Base-by-base conservation (phyloP, 176 grass and related monocot species). In the Elymus sibiricus region DNA sequence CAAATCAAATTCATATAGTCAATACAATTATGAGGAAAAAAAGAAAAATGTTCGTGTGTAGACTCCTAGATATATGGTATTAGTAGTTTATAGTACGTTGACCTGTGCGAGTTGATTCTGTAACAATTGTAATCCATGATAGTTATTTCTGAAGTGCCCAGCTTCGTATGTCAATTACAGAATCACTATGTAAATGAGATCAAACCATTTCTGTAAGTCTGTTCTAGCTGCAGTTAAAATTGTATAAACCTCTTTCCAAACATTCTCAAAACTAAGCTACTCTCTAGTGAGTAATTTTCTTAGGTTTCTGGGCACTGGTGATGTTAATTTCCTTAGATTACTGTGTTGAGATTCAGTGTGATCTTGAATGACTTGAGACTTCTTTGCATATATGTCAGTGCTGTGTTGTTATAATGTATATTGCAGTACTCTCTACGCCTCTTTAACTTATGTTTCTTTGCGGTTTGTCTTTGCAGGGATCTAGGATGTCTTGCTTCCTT, bases 391-490 rank as follows among this genome's bases (percentile, higher is more conserved):
- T 65, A 80, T 86, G 47, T 17, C 58, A 60, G 44, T 55, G 9
- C 67, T 64, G 47, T 68, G 29, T 83, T 72, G 35, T 47, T 86
- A 78, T 17, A 40, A 83, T 66, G 15, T 31, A 64, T 80, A 79
- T 79, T 74, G 0, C 34, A 29, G 65, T 58, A 81, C 38, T 70
- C 26, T 47, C 17, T 15, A 16, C 9, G 64, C 19, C 60, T 22
- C 12, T 86, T 19, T 65, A 82, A 86, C 28, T 29, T 67, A 28
- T 86, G 2, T 83, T 83, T 16, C 40, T 16, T 59, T 46, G 74
- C 78, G 67, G 13, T 78, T 90, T 90, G 32, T 14, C 28, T 82
- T 90, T 95, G 44, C 89, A 98, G 95, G 88, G 93, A 98, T 84
- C 86, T 92, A 70, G 88, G 80, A 72, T 70, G 78, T 82, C 95